A percentile compares a stretch with the other conserved stretches of the same genome.
Conservation (phyloP, 2,329 filamentous ascomycete species). For the Sclerotinia glacialis region DNA sequence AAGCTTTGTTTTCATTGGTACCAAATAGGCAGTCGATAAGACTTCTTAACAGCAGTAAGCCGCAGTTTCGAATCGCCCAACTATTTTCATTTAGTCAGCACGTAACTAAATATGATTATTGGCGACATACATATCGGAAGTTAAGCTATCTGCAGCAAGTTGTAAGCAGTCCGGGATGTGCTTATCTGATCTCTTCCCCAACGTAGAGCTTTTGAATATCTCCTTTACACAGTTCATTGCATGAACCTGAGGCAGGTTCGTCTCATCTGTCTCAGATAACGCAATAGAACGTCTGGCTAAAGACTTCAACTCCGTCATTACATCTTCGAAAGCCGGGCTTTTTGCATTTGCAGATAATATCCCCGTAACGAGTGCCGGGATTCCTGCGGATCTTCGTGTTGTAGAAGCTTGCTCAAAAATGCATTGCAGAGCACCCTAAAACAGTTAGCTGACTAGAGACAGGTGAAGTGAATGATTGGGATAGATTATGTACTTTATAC, state of each 20-base stretch:
- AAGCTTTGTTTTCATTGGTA: slow-evolving; percentile 66
- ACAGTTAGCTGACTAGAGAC: slow-evolving; percentile 27
- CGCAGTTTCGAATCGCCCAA: slow-evolving; percentile 94
- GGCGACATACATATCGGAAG: slow-evolving; percentile 65
- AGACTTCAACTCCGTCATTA: slow-evolving; percentile 59
- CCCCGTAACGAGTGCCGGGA: slow-evolving; percentile 82
- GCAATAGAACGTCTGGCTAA: slow-evolving; percentile 56
- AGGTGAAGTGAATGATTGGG: not conserved
- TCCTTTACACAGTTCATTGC: slow-evolving; percentile 92
- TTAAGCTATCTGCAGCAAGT: slow-evolving; percentile 76
- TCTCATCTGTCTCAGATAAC: slow-evolving; percentile 54
- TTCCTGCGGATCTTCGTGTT: slow-evolving; percentile 86
- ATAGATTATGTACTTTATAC: slow-evolving; percentile 59
- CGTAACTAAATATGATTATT: not conserved
- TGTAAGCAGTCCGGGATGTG: slow-evolving; percentile 72
- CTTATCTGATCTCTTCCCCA: slow-evolving; percentile 69
- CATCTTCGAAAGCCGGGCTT: slow-evolving; percentile 59
- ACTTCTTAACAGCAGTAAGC: slow-evolving; percentile 81
- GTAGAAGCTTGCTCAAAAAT: slow-evolving; percentile 76
- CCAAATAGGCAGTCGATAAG: slow-evolving; percentile 78
- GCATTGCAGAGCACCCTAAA: slow-evolving; percentile 61
- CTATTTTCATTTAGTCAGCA: slow-evolving; percentile 42
- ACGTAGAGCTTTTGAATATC: slow-evolving; percentile 78
- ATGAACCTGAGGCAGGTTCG: slow-evolving; percentile 84
- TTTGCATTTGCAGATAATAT: slow-evolving; percentile 66